Evolutionary conservation across 768 basidiomycete genomes (phyloP).

Genomic region (Rhizopogon roseolus): DNA sequence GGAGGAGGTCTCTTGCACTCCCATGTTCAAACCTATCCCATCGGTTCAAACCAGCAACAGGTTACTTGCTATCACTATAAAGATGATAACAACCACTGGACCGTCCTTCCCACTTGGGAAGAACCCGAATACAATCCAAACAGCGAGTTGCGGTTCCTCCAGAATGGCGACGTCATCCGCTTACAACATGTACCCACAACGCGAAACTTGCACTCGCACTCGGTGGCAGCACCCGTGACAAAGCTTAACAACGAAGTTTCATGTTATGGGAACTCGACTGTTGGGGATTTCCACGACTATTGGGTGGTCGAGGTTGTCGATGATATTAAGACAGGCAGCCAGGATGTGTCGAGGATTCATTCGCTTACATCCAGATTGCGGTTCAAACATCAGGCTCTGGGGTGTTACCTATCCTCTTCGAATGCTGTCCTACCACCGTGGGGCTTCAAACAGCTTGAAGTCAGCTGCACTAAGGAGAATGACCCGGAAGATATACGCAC

Average conservation of each 20-base stretch:
- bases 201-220: slow-evolving; percentile 91
- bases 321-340: slow-evolving; percentile 66
- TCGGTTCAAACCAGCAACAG: slow-evolving; percentile 91
- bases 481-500: slow-evolving; percentile 78
- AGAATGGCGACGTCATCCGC: slow-evolving; percentile 74
- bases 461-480: slow-evolving; percentile 88
- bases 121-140: slow-evolving; percentile 62
- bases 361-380: slow-evolving; percentile 88
- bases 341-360: slow-evolving; percentile 66
- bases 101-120: slow-evolving; percentile 77
- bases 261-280: slow-evolving; percentile 85
- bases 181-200: slow-evolving; percentile 79
- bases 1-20: slow-evolving; percentile 97
- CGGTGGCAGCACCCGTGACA: slow-evolving; percentile 80
- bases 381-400: slow-evolving; percentile 69
- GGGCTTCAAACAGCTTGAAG: slow-evolving; percentile 99
- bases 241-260: slow-evolving; percentile 91
- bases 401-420: slow-evolving; percentile 87
- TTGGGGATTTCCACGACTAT: slow-evolving; percentile 87
- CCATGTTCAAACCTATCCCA: slow-evolving; percentile 91
- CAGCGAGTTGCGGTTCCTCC: slow-evolving; percentile 61
- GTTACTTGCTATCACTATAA: slow-evolving; percentile 99
- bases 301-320: slow-evolving; percentile 95
- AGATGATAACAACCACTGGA: slow-evolving; percentile 95
- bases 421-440: slow-evolving; percentile 91